Conservation (phyloP, 306 rosid species). For the Prunus mira region DNA sequence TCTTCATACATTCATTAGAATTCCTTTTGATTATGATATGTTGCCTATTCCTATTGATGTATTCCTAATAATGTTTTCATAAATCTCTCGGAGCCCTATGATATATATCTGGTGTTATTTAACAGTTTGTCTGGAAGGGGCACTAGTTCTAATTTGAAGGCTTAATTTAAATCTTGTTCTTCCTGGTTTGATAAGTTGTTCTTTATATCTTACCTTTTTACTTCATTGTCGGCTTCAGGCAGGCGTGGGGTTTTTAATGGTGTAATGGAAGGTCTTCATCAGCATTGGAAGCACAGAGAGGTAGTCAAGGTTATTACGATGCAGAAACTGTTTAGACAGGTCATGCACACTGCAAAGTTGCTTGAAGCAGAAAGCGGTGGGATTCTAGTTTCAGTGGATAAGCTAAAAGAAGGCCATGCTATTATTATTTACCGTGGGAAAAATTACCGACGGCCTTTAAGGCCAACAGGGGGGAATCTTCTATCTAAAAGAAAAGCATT, state of each 20-base stretch:
- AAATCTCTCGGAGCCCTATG: background rate
- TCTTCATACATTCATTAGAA: background rate
- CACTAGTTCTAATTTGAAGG: background rate
- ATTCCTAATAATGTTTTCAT: background rate
- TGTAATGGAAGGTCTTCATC: slow-evolving; percentile 75
- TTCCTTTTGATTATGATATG: background rate
- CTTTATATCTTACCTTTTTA: slow-evolving; percentile 10
- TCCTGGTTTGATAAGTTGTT: background rate
- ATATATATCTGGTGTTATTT: background rate
- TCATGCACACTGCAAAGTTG: slow-evolving; percentile 55
- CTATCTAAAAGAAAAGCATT: slow-evolving; percentile 73
- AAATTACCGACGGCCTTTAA: slow-evolving; percentile 60
- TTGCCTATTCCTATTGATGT: background rate
- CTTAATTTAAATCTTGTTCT: background rate
- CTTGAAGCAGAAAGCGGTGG: slow-evolving; percentile 87
- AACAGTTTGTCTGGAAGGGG: background rate
- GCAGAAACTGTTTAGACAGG: slow-evolving; percentile 59
- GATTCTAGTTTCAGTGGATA: slow-evolving; percentile 67
- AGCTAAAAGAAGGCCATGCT: slow-evolving; percentile 72
- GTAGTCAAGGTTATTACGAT: slow-evolving; percentile 77
- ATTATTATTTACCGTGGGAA: slow-evolving; percentile 83
- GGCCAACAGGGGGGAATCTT: slow-evolving; percentile 42
- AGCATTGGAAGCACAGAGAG: slow-evolving; percentile 92
- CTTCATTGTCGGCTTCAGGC: slow-evolving; percentile 46
- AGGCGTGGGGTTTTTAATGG: slow-evolving; percentile 87